These are phyloP conservation scores for Sinapis alba DNA, from an alignment of 441 rosid genomes.

Conservation along the genomic window DNA sequence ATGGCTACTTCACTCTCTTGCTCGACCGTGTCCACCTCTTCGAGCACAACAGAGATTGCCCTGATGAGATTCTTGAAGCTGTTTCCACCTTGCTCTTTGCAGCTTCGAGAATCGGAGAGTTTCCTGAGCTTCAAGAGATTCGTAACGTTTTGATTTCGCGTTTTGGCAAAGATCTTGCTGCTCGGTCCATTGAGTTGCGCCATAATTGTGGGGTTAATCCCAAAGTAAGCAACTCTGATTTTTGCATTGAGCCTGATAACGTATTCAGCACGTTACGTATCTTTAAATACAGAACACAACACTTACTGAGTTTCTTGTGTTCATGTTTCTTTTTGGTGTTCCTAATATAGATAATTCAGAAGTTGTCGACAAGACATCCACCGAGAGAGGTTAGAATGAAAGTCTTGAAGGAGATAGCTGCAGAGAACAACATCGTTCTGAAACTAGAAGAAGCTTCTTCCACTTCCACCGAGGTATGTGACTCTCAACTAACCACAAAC, in stretches of 20 bases:
- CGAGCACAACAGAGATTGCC: constrained; percentile 76
- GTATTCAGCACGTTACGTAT: constrained; percentile 17
- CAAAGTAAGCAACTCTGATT: constrained; percentile 47
- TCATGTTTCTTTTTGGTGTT: constrained; percentile 2
- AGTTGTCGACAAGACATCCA: constrained; percentile 84
- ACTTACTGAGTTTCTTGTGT: constrained; percentile 11
- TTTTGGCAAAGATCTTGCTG: constrained; percentile 80
- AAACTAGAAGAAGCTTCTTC: constrained; percentile 53
- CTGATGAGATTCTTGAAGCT: constrained; percentile 80
- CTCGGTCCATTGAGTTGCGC: constrained; percentile 75
- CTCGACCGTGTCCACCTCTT: constrained; percentile 68
- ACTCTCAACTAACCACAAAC: constrained; percentile 16
- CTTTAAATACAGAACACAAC: neutral
- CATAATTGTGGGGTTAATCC: constrained; percentile 68
- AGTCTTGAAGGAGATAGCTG: constrained; percentile 69
- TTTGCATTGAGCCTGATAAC: neutral
- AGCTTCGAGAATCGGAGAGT: constrained; percentile 83
- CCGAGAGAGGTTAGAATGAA: constrained; percentile 59
- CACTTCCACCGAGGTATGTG: constrained; percentile 49
- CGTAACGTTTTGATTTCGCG: constrained; percentile 63
- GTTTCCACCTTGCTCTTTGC: constrained; percentile 72
- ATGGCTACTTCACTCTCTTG: constrained; percentile 66
- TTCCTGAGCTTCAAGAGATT: constrained; percentile 92
- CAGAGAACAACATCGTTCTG: constrained; percentile 60
- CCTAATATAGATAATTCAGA: constrained; percentile 65